Evolutionary conservation across 805 yeast genomes (phyloP).

Genomic region (Lipomyces orientalis): DNA sequence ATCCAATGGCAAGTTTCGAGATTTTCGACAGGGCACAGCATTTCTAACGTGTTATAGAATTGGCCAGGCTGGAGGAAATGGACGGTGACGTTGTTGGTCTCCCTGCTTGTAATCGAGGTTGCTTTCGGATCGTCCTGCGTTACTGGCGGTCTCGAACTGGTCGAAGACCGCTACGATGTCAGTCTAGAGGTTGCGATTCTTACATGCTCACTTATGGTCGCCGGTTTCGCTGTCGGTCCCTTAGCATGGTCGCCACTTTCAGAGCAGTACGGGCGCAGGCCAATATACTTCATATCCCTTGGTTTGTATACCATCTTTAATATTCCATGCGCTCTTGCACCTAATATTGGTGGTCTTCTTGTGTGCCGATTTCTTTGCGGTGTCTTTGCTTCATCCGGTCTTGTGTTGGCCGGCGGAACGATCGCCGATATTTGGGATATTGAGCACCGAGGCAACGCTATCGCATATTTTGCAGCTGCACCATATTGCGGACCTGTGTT

Average conservation of each 20-base stretch:
- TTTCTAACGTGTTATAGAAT: slow-evolving; percentile 10
- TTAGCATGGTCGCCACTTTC: slow-evolving; percentile 86
- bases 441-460: slow-evolving; percentile 81
- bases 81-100: slow-evolving; percentile 65
- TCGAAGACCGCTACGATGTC: slow-evolving; percentile 68
- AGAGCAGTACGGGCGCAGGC: slow-evolving; percentile 82
- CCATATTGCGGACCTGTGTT: slow-evolving; percentile 95
- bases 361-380: slow-evolving; percentile 87
- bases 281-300: slow-evolving; percentile 78
- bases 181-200: slow-evolving; percentile 79
- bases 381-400: slow-evolving; percentile 79
- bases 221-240: slow-evolving; percentile 87
- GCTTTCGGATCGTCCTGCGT: slow-evolving; percentile 92
- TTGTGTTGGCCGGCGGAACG: slow-evolving; percentile 87
- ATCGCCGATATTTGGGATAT: slow-evolving; percentile 85
- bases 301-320: slow-evolving; percentile 76
- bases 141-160: slow-evolving; percentile 76
- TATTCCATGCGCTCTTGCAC: slow-evolving; percentile 83
- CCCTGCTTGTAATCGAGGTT: slow-evolving; percentile 78
- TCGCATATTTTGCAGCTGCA: slow-evolving; percentile 86
- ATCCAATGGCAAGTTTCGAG: slow-evolving; percentile 56
- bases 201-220: slow-evolving; percentile 82
- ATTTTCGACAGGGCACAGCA: background rate
- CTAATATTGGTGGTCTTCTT: slow-evolving; percentile 76
- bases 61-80: slow-evolving; percentile 17